Evolutionary conservation across 176 grass and related monocot genomes (phyloP), one percentile per base, ranked within the genome.

Genomic region (Avena sativa): DNA sequence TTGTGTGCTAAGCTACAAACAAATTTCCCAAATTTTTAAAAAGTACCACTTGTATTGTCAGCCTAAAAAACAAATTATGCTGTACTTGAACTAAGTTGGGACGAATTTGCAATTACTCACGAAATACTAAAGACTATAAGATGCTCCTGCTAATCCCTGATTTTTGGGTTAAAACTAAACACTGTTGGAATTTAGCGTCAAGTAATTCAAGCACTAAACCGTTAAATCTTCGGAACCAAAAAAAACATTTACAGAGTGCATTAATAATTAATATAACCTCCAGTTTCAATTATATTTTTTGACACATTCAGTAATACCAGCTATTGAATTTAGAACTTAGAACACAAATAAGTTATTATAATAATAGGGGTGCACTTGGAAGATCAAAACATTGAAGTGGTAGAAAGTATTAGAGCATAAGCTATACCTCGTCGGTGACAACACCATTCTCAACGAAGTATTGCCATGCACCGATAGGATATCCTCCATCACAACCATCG

Each of bases 381-480:
- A 13, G 34, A 82, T 34, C 64, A 84, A 17, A 48, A 78, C 26
- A 52, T 79, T 26, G 12, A 34, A 85, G 63, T 43, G 19, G 1
- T 23, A 52, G 11, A 8, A 64, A 82, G 76, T 66, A 56, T 4
- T 17, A 82, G 14, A 83, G 86, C 32, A 3, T 56, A 15, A n/a
- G 34, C 15, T 81, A 44, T 82, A 98, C 96, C 96, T 94, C 93
- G 11, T 98, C 92, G 32, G 96, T 95, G 84, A 98, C 96, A 88
- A 98, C 90, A 86, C 96, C 96, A 51, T 84, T 92, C 51, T 89
- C 79, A 80, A 92, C 82, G 53, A 98, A 95, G 86, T 98, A 98
- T 4, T 26, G 80, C 96, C 96, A 98, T 65, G 96, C 96, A 19
- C 69, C 69, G 69, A 98, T 89, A 81, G 91, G 91, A 86, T 95